Evolutionary conservation across 1,139 yeast genomes (phyloP), one percentile per base, ranked within the genome.

Genomic region (Yamadazyma siamensis): DNA sequence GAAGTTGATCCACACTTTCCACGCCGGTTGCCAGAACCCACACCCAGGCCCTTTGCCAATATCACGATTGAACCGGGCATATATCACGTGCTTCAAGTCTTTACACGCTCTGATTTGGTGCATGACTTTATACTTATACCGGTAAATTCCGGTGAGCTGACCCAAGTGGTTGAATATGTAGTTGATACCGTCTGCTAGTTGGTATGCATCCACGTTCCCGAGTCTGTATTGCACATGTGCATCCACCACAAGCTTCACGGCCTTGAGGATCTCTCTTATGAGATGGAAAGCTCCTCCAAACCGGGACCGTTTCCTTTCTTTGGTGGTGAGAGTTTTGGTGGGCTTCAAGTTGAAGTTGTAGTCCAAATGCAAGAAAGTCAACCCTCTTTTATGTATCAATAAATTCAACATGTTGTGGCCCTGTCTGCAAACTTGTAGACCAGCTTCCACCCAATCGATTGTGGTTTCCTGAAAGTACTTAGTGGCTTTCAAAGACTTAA

Each of bases 1-100:
- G 54, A 91, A 91, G 36, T 80, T 85, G 3, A 94, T 64, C 99
- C 98, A 94, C 2, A 89, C 94, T 44, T 96, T 69, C 98, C 98
- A 91, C 2, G 96, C 85, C 1, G 98, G 98, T 50, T 91, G 98
- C 99, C 99, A 94, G 55, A 91, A 86, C 2, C 99, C 99, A 62
- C 95, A 86, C 0, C 99, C 99, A 1, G 98, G 98, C 1, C 99
- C 99, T 52, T 91, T 91, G 1, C 97, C 97, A 23, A 94, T 84
- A 23, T 74, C 71, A 21, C 61, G 61, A 50, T 94, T 91, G 61
- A 94, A 91, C 34, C 81, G 71, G 40, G 85, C 72, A 51, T 91
- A 91, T 2, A 91, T 82, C 9, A 89, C 79, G 54, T 94, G 98
- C 56, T 94, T 91, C 48, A 91, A 64, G 56, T 94, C 98, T 53